phyloP scores from a whole-genome alignment of 2,329 filamentous ascomycete genomes.

The Monosporascus sp. region DNA sequence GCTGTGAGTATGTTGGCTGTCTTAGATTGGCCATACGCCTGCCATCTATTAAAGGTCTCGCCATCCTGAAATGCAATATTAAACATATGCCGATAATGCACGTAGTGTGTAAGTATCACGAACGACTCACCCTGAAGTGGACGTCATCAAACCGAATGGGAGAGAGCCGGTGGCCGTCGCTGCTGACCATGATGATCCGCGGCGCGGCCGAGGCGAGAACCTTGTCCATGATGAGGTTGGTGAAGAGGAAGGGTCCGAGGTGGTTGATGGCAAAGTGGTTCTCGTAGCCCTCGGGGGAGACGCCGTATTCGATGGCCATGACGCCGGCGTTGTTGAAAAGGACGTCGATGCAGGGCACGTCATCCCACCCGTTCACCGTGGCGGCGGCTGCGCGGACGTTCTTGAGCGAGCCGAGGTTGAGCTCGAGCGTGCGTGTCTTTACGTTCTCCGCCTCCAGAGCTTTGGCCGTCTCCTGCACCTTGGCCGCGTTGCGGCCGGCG shows the following conservation, averaged over 20 bases:
- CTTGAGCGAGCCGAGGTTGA: not conserved
- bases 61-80: constrained; percentile 6
- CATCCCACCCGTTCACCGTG: constrained; percentile 26
- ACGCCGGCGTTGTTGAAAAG: constrained; percentile 37
- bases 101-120: not conserved
- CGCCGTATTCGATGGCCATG: constrained; percentile 26
- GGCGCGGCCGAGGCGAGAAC: constrained; percentile 18
- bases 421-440: constrained; percentile 24
- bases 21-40: constrained; percentile 34
- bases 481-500: constrained; percentile 37
- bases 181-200: constrained; percentile 37
- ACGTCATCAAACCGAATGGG: constrained; percentile 37
- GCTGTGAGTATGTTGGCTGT: constrained; percentile 29
- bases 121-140: constrained; percentile 32
- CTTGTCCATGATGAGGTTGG: constrained; percentile 30
- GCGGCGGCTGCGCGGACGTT: constrained; percentile 26
- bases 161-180: constrained; percentile 35
- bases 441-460: constrained; percentile 27
- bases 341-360: constrained; percentile 15
- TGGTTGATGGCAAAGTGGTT: constrained; percentile 32
- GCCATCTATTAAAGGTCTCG: constrained; percentile 22
- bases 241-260: constrained; percentile 33
- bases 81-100: not conserved
- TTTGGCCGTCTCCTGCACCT: constrained; percentile 31
- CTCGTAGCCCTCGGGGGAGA: constrained; percentile 33